Evolutionary conservation across 1,284 basidiomycete genomes (phyloP).

Genomic region (Stereum hirsutum): DNA sequence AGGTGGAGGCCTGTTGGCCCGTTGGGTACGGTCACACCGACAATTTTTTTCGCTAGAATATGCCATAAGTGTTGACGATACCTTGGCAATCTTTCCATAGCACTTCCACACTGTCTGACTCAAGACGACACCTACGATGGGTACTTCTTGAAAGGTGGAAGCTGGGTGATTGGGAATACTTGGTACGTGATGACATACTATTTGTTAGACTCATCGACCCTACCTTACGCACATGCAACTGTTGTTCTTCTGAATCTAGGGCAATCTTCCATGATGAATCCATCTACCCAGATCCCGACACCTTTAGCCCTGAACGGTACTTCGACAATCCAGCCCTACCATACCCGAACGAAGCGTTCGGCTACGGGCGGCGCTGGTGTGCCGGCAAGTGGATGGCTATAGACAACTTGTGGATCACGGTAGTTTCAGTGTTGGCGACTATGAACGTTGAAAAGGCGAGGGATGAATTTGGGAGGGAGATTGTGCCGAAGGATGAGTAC

Average conservation of each 20-base stretch:
- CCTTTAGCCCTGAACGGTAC: conserved; percentile 10
- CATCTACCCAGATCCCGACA: conserved; percentile 6
- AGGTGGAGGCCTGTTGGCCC: conserved; percentile 15
- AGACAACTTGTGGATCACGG: conserved; percentile 26
- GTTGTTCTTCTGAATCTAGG: not conserved
- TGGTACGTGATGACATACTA: conserved; percentile 15
- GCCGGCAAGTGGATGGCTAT: conserved; percentile 29
- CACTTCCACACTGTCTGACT: conserved; percentile 19
- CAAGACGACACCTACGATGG: conserved; percentile 28
- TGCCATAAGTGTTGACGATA: not conserved
- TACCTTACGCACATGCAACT: not conserved
- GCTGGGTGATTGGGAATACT: conserved; percentile 21
- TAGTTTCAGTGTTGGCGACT: conserved; percentile 23
- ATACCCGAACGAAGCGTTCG: conserved; percentile 19
- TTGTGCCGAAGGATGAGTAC: conserved; percentile 6
- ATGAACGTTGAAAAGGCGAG: conserved; percentile 17
- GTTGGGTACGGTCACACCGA: conserved; percentile 2
- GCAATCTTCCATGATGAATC: conserved; percentile 7
- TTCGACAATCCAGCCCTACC: conserved; percentile 13
- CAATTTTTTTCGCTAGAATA: not conserved
- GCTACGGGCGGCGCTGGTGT: conserved; percentile 23
- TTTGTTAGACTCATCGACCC: not conserved
- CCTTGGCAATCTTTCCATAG: conserved; percentile 10
- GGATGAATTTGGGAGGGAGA: conserved; percentile 1
- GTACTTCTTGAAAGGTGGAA: conserved; percentile 25